Evolutionary conservation across 306 rosid species (phyloP).

Genomic region (Sesbania bispinosa): DNA sequence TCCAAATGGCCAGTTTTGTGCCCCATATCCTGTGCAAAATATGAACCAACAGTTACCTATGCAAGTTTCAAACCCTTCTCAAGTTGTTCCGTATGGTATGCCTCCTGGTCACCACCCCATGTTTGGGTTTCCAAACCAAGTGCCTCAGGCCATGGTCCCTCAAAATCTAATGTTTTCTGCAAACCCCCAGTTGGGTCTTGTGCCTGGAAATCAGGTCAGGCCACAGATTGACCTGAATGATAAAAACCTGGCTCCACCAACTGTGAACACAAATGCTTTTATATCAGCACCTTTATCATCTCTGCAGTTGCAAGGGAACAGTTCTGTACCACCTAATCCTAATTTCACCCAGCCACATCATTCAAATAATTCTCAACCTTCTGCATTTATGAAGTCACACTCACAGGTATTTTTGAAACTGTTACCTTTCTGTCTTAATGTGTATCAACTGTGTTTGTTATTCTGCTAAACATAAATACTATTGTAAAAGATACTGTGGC

Average conservation of each 20-base stretch:
- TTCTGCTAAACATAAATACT: neutral
- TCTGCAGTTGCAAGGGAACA: slow-evolving; percentile 52
- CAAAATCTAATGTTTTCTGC: slow-evolving; percentile 43
- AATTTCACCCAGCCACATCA: slow-evolving; percentile 30
- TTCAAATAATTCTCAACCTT: slow-evolving; percentile 39
- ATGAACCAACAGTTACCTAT: slow-evolving; percentile 60
- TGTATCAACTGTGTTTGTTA: neutral
- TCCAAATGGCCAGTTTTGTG: slow-evolving; percentile 65
- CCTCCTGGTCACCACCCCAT: slow-evolving; percentile 33
- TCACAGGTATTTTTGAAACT: slow-evolving; percentile 50
- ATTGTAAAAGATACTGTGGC: neutral
- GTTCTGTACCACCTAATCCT: slow-evolving; percentile 24
- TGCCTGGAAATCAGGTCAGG: slow-evolving; percentile 44
- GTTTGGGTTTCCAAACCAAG: slow-evolving; percentile 53
- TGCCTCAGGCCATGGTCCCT: slow-evolving; percentile 38
- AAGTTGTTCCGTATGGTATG: slow-evolving; percentile 38
- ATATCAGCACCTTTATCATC: slow-evolving; percentile 31
- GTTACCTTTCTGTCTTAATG: slow-evolving; percentile 4
- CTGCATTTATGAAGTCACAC: slow-evolving; percentile 39
- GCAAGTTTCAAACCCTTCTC: slow-evolving; percentile 57
- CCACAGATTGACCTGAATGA: slow-evolving; percentile 45
- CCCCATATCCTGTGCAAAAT: slow-evolving; percentile 51
- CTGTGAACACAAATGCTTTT: slow-evolving; percentile 35
- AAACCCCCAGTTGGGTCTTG: slow-evolving; percentile 41
- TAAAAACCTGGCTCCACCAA: slow-evolving; percentile 35